Evolutionary conservation across 768 basidiomycete species (phyloP), one percentile per base, ranked within the genome.

Genomic region (Trametes sanguinea): DNA sequence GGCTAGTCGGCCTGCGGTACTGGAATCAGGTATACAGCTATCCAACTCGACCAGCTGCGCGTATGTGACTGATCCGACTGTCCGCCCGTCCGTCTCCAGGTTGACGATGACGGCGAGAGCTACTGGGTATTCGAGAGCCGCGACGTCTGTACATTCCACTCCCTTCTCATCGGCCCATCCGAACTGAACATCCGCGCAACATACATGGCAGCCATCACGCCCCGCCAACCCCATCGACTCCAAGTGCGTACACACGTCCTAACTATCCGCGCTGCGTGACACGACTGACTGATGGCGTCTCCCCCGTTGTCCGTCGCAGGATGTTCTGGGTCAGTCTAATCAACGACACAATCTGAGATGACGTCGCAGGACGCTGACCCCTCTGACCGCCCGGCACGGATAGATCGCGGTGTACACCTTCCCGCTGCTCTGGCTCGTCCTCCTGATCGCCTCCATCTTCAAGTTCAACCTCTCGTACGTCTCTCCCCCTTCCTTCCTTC

Each of bases 121-220:
- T 95, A 89, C 68, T 99, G 97, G 97, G 95, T 99, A 10, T 99
- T 99, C 67, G 97, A 99, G 76, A 91, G 90, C 69, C 84, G 95
- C 70, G 95, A 98, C 75, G 96, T 96, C 76, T 71, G 90, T 77
- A 30, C 53, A 8, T 37, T 43, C 50, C 8, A 14, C 27, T 27
- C 40, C 57, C 39, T 22, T 46, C 44, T 46, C n/a, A 46, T 59
- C 40, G 39, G 9, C 56, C 17, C 30, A 33, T 57, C 27, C 16
- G 44, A 40, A 16, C 32, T 62, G 27, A 37, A 61, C 9, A 45
- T 60, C 42, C 17, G 52, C 42, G 42, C 42, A 44, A 55, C 62
- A 22, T 22, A 22, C 22, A 22, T 22, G 22, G 16, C 48, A 96
- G 94, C 91, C 95, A 33, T 90, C 93, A 51, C 83, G 88, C 68